phyloP scores from a whole-genome alignment of 2,329 filamentous ascomycete genomes.

The Aspergillus sp. region DNA sequence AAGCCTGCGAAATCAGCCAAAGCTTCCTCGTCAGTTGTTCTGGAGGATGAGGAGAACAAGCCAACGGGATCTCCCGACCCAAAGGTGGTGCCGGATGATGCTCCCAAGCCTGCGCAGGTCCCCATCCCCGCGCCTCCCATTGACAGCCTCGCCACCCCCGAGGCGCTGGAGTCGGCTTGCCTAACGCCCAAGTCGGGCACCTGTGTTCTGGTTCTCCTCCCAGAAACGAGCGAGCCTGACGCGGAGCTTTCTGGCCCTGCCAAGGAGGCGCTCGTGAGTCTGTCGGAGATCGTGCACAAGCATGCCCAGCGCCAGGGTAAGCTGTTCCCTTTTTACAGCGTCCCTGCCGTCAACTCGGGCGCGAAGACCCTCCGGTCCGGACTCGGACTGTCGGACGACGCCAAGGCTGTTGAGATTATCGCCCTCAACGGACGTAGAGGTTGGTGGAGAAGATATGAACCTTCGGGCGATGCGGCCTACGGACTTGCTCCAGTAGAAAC shows the following conservation, averaged over 20 bases:
- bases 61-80: slow-evolving; percentile 56
- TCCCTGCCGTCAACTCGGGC: slow-evolving; percentile 62
- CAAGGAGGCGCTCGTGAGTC: slow-evolving; percentile 57
- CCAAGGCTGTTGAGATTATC: slow-evolving; percentile 64
- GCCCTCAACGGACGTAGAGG: slow-evolving; percentile 79
- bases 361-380: slow-evolving; percentile 54
- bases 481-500: slow-evolving; percentile 62
- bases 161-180: slow-evolving; percentile 68
- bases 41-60: slow-evolving; percentile 20
- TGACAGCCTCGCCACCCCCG: slow-evolving; percentile 59
- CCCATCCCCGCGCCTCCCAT: slow-evolving; percentile 62
- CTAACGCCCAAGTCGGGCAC: slow-evolving; percentile 73
- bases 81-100: slow-evolving; percentile 40
- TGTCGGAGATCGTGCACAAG: slow-evolving; percentile 75
- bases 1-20: slow-evolving; percentile 33
- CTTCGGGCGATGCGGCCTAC: slow-evolving; percentile 52
- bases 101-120: slow-evolving; percentile 43
- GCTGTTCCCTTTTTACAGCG: slow-evolving; percentile 78
- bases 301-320: slow-evolving; percentile 64
- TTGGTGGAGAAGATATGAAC: slow-evolving; percentile 77
- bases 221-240: slow-evolving; percentile 50
- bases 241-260: slow-evolving; percentile 43
- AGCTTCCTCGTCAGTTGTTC: slow-evolving; percentile 41
- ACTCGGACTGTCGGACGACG: slow-evolving; percentile 58
- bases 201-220: slow-evolving; percentile 75